phyloP scores from a whole-genome alignment of 2,329 filamentous ascomycete genomes.

The Celoporthe dispersa region DNA sequence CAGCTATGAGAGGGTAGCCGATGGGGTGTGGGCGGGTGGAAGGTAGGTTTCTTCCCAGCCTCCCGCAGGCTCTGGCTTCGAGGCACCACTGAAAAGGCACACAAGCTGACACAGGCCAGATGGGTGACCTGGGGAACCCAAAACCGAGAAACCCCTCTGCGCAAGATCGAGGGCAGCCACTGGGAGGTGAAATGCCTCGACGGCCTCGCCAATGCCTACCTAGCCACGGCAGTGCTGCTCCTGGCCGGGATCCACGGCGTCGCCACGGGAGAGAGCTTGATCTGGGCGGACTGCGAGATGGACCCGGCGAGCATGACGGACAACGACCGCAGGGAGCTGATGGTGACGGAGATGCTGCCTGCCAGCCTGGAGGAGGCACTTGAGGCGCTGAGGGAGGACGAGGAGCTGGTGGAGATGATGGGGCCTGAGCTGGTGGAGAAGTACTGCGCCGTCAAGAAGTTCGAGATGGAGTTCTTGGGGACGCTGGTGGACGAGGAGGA shows the following conservation, averaged over 20 bases:
- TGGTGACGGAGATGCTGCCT: constrained; percentile 60
- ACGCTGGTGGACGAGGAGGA: constrained; percentile 56
- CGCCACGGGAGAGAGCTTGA: constrained; percentile 45
- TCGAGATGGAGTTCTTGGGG: constrained; percentile 57
- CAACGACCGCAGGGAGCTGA: constrained; percentile 53
- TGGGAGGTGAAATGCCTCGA: constrained; percentile 84
- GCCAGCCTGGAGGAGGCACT: constrained; percentile 59
- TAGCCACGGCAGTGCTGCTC: constrained; percentile 67
- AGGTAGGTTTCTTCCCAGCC: constrained; percentile 40
- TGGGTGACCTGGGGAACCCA: constrained; percentile 83
- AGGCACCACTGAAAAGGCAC: neutral
- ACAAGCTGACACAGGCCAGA: constrained; percentile 9
- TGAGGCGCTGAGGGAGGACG: constrained; percentile 52
- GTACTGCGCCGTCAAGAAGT: constrained; percentile 63
- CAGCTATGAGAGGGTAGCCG: constrained; percentile 70
- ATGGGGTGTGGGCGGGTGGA: constrained; percentile 79
- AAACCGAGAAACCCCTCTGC: constrained; percentile 76
- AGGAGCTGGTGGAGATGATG: constrained; percentile 50
- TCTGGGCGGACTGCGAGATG: constrained; percentile 56
- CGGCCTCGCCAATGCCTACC: constrained; percentile 77
- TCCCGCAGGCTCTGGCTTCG: neutral
- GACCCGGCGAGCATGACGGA: constrained; percentile 58
- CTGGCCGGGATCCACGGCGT: constrained; percentile 64
- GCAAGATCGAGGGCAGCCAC: constrained; percentile 67
- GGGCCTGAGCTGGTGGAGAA: constrained; percentile 56